phyloP scores from a whole-genome alignment of 2,329 filamentous ascomycete species.

The Fusarium palustre region DNA sequence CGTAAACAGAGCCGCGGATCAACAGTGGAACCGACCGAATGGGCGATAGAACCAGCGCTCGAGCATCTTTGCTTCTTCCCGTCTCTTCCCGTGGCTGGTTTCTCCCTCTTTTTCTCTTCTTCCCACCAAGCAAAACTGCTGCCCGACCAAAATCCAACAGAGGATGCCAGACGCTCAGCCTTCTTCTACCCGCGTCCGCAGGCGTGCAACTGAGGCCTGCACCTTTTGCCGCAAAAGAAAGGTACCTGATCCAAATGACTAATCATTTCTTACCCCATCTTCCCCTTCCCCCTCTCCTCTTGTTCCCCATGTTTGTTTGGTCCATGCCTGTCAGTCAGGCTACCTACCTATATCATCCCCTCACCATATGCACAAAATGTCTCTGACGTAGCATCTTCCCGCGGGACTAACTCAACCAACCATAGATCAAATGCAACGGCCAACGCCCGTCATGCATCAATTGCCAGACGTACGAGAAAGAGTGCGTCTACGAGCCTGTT shows the following conservation, averaged over 20 bases:
- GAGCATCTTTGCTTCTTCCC: slow-evolving; percentile 3
- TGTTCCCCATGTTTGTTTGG: not conserved
- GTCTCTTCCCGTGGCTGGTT: slow-evolving; percentile 14
- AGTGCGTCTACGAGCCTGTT: slow-evolving; percentile 47
- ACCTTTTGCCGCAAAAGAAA: slow-evolving; percentile 50
- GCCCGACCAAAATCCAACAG: not conserved
- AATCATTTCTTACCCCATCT: not conserved
- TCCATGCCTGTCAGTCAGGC: no score
- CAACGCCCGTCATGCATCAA: slow-evolving; percentile 33
- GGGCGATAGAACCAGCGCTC: not conserved
- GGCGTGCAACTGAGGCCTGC: slow-evolving; percentile 49
- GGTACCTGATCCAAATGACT: slow-evolving; percentile 25
- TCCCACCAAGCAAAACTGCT: not conserved
- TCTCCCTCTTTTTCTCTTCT: not conserved
- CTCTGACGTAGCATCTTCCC: slow-evolving; percentile 4
- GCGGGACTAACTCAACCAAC: slow-evolving; percentile 1
- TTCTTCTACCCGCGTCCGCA: slow-evolving; percentile 34
- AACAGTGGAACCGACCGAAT: slow-evolving; percentile 22
- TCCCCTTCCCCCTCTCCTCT: not conserved
- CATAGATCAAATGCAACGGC: slow-evolving; percentile 62
- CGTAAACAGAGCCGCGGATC: slow-evolving; percentile 11
- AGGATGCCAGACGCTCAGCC: slow-evolving; percentile 14
- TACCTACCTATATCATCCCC: not conserved
- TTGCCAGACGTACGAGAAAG: slow-evolving; percentile 29
- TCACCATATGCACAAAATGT: not conserved